phyloP scores from a whole-genome alignment of 495 filamentous ascomycete species.

The Xylaria grammica region DNA sequence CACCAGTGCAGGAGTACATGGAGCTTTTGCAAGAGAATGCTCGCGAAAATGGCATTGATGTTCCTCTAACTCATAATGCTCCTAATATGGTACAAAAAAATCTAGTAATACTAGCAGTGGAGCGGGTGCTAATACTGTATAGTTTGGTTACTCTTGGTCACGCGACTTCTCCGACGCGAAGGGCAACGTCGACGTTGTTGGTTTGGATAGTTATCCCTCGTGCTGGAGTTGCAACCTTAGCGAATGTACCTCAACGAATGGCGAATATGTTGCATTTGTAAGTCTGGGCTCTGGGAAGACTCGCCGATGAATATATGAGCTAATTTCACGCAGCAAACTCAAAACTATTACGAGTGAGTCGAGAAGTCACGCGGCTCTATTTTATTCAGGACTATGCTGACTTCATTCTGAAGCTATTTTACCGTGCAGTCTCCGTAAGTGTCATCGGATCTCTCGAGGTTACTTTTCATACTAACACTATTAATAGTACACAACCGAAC shows the following conservation, averaged over 20 bases:
- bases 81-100: conserved; percentile 41
- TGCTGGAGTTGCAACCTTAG: conserved; percentile 65
- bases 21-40: conserved; percentile 56
- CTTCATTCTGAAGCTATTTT: conserved; percentile 13
- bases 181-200: conserved; percentile 63
- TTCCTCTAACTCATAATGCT: conserved; percentile 61
- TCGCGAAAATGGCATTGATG: conserved; percentile 57
- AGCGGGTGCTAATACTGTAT: neutral
- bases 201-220: conserved; percentile 64
- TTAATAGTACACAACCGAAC: conserved; percentile 52
- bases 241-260: conserved; percentile 61
- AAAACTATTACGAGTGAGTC: conserved; percentile 49
- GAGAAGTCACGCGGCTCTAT: neutral
- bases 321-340: conserved; percentile 32
- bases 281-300: conserved; percentile 14
- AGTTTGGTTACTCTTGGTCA: conserved; percentile 49
- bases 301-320: too few species aligned
- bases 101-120: neutral
- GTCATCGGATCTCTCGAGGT: too few species aligned
- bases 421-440: conserved; percentile 39
- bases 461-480: neutral
- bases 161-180: conserved; percentile 52
- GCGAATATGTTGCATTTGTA: conserved; percentile 57
- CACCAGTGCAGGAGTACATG: conserved; percentile 60
- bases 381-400: neutral